phyloP scores from a whole-genome alignment of 2,329 filamentous ascomycete species.

The Cytospora leucostoma region DNA sequence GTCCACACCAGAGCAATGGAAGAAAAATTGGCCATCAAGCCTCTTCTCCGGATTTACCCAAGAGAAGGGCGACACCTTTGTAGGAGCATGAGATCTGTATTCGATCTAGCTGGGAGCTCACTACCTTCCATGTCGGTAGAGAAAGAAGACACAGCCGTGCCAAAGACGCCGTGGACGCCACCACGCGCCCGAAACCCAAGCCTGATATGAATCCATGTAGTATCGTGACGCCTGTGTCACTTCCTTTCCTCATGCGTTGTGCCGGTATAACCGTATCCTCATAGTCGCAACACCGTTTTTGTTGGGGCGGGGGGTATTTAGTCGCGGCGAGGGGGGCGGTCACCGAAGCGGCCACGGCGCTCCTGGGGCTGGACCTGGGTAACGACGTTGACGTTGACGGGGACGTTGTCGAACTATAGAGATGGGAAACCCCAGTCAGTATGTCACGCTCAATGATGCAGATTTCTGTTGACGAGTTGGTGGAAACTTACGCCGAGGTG shows the following conservation, averaged over 20 bases:
- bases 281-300: slow-evolving; percentile 12
- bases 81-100: slow-evolving; percentile 60
- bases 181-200: slow-evolving; percentile 44
- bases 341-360: slow-evolving; percentile 59
- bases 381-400: slow-evolving; percentile 92
- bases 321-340: slow-evolving; percentile 49
- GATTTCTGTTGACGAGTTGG: slow-evolving; percentile 33
- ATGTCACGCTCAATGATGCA: background rate
- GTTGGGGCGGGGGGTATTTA: slow-evolving; percentile 35
- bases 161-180: slow-evolving; percentile 49
- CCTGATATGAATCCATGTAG: slow-evolving; percentile 20
- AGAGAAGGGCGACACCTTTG: slow-evolving; percentile 88
- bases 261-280: slow-evolving; percentile 30
- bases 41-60: slow-evolving; percentile 62
- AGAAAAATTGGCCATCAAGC: slow-evolving; percentile 84
- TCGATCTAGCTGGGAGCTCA: slow-evolving; percentile 61
- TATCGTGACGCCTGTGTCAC: slow-evolving; percentile 36
- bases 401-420: slow-evolving; percentile 88
- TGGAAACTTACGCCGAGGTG: slow-evolving; percentile 84
- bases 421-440: slow-evolving; percentile 14
- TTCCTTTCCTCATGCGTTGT: slow-evolving; percentile 35
- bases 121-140: slow-evolving; percentile 52
- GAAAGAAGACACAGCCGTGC: slow-evolving; percentile 21
- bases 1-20: slow-evolving; percentile 17
- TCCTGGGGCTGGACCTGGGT: slow-evolving; percentile 84